Base-by-base conservation (phyloP, 129 eudicot genomes). In the Scalesia atractyloides region DNA sequence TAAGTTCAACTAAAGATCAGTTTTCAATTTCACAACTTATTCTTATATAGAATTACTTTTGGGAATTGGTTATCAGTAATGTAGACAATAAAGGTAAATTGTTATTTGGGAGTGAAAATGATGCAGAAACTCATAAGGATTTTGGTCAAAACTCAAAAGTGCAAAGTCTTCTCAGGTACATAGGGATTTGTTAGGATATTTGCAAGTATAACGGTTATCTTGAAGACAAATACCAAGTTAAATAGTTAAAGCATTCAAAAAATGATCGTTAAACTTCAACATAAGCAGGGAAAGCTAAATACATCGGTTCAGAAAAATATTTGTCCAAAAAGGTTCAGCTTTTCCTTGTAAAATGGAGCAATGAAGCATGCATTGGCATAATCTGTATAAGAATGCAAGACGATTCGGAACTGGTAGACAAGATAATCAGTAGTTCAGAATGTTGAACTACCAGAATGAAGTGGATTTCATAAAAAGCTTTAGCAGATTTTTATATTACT, bases 401-500 rank as follows among this genome's bases (percentile, higher is more conserved):
- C 8, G 3, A 52, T 16, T 54, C 11, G 30, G 30, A 72, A 72
- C 37, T 10, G 12, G 59, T 60, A 5, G 19, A 11, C 30, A 43
- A 6, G 18, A 46, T 15, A 44, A 59, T 46, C 22, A 10, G 34
- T 19, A 41, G 54, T 7, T 39, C 15, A 12, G 53, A 26, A 14
- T 18, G 54, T 10, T 46, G 66, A 39, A 54, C 39, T 16, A 16
- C n/a, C 63, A 15, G 3, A 30, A 69, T 54, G 18, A 9, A 34
- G 3, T 57, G 11, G 58, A 70, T n/a, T 71, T 47, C 15, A 53
- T 69, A 26, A 37, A 51, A 66, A 51, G 47, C 53, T 46, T 76
- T 14, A 68, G 43, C 70, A 69, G 49, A 50, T 64, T 64, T 20
- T 39, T 74, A 56, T 56, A 54, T 54, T 52, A 70, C 61, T 16